Evolutionary conservation across 495 filamentous ascomycete genomes (phyloP).

Genomic region (Xylaria sp.): DNA sequence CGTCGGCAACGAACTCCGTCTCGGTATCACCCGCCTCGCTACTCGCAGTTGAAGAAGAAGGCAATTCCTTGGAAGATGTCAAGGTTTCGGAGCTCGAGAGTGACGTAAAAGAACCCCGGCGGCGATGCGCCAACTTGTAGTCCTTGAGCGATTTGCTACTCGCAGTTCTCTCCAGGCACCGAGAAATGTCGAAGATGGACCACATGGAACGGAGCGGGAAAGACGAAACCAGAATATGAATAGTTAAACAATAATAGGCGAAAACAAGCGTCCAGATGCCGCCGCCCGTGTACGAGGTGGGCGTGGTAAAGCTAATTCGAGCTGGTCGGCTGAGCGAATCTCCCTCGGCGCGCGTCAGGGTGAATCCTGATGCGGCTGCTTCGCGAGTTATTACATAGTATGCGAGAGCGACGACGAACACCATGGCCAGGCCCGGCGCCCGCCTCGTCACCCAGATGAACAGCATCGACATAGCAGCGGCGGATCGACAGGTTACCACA

Average conservation of each 20-base stretch:
- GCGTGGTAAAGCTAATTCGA: conserved; percentile 34
- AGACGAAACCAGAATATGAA: conserved; percentile 59
- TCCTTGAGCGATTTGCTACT: conserved; percentile 49
- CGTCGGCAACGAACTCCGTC: conserved; percentile 47
- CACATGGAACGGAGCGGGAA: conserved; percentile 62
- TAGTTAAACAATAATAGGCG: conserved; percentile 59
- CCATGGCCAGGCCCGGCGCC: conserved; percentile 57
- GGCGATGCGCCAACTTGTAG: conserved; percentile 52
- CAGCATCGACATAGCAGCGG: conserved; percentile 49
- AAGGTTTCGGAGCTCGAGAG: conserved; percentile 59
- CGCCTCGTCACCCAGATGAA: conserved; percentile 57
- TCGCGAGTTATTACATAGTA: conserved; percentile 57
- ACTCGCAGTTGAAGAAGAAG: conserved; percentile 49
- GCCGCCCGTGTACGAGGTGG: conserved; percentile 33
- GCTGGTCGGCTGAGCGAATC: conserved; percentile 51
- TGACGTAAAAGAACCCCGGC: conserved; percentile 57
- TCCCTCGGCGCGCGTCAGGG: conserved; percentile 52
- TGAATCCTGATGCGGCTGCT: conserved; percentile 49
- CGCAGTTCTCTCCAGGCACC: conserved; percentile 46
- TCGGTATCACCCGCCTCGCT: conserved; percentile 57
- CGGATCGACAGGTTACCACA: conserved; percentile 31
- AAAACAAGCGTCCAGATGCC: conserved; percentile 52
- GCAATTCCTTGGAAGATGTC: conserved; percentile 52
- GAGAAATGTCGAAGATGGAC: conserved; percentile 57
- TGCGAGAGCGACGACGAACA: conserved; percentile 50